phyloP scores from a whole-genome alignment of 352 stramenopile genomes.

The Pythium grandisporangium region DNA sequence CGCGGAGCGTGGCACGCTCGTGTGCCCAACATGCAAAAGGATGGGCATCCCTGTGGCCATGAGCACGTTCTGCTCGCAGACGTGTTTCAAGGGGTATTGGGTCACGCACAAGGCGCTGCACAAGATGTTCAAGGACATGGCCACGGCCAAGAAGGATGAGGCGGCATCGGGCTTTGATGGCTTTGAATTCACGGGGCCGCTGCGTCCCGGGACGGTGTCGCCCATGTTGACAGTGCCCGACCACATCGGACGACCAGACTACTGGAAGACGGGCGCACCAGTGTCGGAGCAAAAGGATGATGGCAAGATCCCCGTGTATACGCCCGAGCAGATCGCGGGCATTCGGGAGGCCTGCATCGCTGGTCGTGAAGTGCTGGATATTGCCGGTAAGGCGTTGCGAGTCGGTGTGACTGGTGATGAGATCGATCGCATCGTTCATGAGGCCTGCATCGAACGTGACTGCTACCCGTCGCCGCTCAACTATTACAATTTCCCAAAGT shows the following conservation, averaged over 20 bases:
- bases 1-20: slow-evolving; percentile 73
- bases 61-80: slow-evolving; percentile 90
- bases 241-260: slow-evolving; percentile 84
- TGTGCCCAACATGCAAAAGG: slow-evolving; percentile 90
- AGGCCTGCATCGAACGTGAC: slow-evolving; percentile 84
- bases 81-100: slow-evolving; percentile 97
- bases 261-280: slow-evolving; percentile 80
- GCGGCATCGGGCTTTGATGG: slow-evolving; percentile 33
- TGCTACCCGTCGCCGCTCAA: slow-evolving; percentile 98
- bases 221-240: slow-evolving; percentile 66
- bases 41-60: slow-evolving; percentile 76
- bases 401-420: slow-evolving; percentile 94
- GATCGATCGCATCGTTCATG: slow-evolving; percentile 95
- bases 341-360: slow-evolving; percentile 87
- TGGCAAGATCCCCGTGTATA: slow-evolving; percentile 92
- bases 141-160: slow-evolving; percentile 18
- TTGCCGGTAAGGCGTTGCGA: slow-evolving; percentile 81
- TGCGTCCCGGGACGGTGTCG: slow-evolving; percentile 80
- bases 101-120: slow-evolving; percentile 94
- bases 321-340: slow-evolving; percentile 87
- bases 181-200: slow-evolving; percentile 76
- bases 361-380: slow-evolving; percentile 93
- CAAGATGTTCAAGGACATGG: slow-evolving; percentile 88
- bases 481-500: slow-evolving; percentile 97
- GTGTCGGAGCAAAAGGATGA: slow-evolving; percentile 55